Base-by-base conservation (phyloP, 495 filamentous ascomycete genomes). In the Neurospora sp. region DNA sequence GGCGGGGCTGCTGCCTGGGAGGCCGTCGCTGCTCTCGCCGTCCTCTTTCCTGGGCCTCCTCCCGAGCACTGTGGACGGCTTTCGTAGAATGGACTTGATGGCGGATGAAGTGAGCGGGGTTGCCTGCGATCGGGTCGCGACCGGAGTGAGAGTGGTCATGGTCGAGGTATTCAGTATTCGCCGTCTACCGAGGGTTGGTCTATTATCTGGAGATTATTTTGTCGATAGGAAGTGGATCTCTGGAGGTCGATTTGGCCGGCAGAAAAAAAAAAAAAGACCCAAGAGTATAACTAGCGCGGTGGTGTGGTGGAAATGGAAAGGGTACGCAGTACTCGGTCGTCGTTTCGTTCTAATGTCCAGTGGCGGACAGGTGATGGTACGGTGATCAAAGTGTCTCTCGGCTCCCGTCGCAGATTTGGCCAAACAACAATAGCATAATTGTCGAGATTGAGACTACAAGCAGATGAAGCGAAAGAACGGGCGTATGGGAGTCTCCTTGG, bases 1-100 rank as follows among this genome's bases (percentile, higher is more conserved):
- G 37, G 83, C 80, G 53, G 85, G 87, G 79, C 90, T 92, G 37
- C 83, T 82, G 42, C 35, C 82, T 83, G 41, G 80, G 76, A 65
- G 27, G 78, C 76, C 79, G 70, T 88, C 81, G 53, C 80, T 78
- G 48, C 82, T 83, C 31, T 82, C 77, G 35, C 78, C 82, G 37
- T 82, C 82, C 40, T 85, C 83, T 61, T 80, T 78, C 68, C 79
- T 74, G 48, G 81, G 75, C 41, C 81, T 80, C 37, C 76, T 79
- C 76, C 81, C 81, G 41, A 84, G 76, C 6, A 84, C 42, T 0
- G 83, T 76, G 10, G 78, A 74, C 1, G 81, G 73, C 40, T 82
- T 78, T 71, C 84, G 83, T 18, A 86, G 79, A 70, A 86, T 86
- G 9, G 85, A 83, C 59, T 83, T 84, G 39, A 86, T 81, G 16